Evolutionary conservation across 2,329 filamentous ascomycete genomes (phyloP).

Genomic region (Exophiala mesophila): DNA sequence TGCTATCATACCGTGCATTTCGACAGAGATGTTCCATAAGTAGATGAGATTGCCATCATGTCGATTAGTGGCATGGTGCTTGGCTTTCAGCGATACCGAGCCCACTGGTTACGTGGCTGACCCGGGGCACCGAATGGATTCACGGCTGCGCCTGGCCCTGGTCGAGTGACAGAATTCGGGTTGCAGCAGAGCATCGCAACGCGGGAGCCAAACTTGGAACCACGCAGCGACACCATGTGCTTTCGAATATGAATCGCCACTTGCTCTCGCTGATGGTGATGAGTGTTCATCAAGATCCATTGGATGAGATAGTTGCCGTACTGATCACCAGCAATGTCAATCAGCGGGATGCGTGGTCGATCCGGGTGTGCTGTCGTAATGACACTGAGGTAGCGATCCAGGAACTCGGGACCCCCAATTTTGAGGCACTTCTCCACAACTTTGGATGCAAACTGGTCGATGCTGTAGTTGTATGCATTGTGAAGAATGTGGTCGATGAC

Average conservation of each 20-base stretch:
- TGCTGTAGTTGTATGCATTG: slow-evolving; percentile 93
- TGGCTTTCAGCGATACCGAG: slow-evolving; percentile 51
- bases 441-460: slow-evolving; percentile 98
- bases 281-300: slow-evolving; percentile 88
- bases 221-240: slow-evolving; percentile 98
- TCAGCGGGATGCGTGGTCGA: slow-evolving; percentile 90
- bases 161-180: slow-evolving; percentile 80
- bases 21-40: slow-evolving; percentile 23
- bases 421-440: slow-evolving; percentile 99
- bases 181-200: slow-evolving; percentile 99
- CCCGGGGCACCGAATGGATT: slow-evolving; percentile 55
- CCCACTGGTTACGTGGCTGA: slow-evolving; percentile 45
- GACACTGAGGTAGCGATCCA: slow-evolving; percentile 85
- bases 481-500: slow-evolving; percentile 93
- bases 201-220: slow-evolving; percentile 96
- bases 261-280: slow-evolving; percentile 81
- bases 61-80: background rate
- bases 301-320: slow-evolving; percentile 98
- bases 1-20: slow-evolving; percentile 26
- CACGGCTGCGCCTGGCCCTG: slow-evolving; percentile 70
- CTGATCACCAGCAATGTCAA: slow-evolving; percentile 95
- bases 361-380: slow-evolving; percentile 88
- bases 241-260: slow-evolving; percentile 94
- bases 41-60: slow-evolving; percentile 21
- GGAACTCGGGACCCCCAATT: slow-evolving; percentile 84